A percentile compares a stretch with the other conserved stretches of the same genome.
phyloP scores from a whole-genome alignment of 208 protist species.

The Leishmania major region DNA sequence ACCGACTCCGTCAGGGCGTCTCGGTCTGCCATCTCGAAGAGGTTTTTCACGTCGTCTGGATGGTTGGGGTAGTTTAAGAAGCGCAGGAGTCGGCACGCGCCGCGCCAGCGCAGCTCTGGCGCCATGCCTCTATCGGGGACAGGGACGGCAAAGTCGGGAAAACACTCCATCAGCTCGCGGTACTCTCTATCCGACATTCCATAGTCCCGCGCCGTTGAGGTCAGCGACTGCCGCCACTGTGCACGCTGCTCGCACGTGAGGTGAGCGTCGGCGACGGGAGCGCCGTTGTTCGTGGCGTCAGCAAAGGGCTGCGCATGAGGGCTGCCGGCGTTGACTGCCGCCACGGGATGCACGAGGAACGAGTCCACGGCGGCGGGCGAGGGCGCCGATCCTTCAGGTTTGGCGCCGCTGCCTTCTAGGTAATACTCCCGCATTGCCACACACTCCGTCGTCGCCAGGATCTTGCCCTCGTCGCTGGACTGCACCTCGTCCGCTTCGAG shows the following conservation, averaged over 20 bases:
- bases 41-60: conserved; percentile 55
- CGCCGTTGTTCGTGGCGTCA: conserved; percentile 9
- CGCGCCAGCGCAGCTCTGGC: conserved; percentile 48
- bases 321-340: not conserved
- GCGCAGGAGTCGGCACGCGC: conserved; percentile 56
- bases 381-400: not conserved
- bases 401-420: conserved; percentile 22
- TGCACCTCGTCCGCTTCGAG: conserved; percentile 18
- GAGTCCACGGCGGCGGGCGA: not conserved
- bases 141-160: conserved; percentile 44
- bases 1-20: conserved; percentile 35
- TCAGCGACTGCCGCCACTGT: conserved; percentile 31
- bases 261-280: not conserved
- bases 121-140: conserved; percentile 3
- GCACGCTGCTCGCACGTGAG: conserved; percentile 16
- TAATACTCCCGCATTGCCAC: conserved; percentile 50
- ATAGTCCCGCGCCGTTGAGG: conserved; percentile 30
- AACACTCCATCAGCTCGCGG: conserved; percentile 37
- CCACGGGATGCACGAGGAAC: not conserved
- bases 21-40: conserved; percentile 47
- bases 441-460: conserved; percentile 3
- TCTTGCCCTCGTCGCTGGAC: not conserved
- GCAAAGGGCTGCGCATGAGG: not conserved
- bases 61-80: conserved; percentile 69
- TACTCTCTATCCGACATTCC: conserved; percentile 51